These are phyloP conservation scores for Phoenix dactylifera DNA, from an alignment of 176 grass and related monocot species.

Conservation along the genomic window DNA sequence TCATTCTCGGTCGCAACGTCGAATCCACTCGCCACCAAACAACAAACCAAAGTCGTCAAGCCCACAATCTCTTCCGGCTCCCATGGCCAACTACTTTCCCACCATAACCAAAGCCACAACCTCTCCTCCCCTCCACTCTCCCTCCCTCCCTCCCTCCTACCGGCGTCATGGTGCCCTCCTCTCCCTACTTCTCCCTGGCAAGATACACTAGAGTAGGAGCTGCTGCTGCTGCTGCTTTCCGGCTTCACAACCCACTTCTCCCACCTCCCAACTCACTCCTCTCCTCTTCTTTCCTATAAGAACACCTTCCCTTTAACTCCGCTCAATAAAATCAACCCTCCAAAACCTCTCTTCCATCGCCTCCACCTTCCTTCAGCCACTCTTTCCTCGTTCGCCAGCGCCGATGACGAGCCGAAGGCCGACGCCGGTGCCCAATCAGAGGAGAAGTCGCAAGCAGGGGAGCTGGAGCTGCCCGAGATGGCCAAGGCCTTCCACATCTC, in stretches of 20 bases:
- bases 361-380: slow-evolving; percentile 31
- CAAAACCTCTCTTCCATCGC: slow-evolving; percentile 9
- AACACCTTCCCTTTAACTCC: slow-evolving; percentile 15
- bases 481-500: slow-evolving; percentile 83
- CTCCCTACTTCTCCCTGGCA: slow-evolving; percentile 50
- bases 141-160: slow-evolving; percentile 4
- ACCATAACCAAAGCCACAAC: slow-evolving; percentile 24
- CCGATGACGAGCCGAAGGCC: slow-evolving; percentile 22
- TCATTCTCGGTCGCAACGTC: slow-evolving; percentile 25
- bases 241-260: slow-evolving; percentile 27
- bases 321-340: slow-evolving; percentile 4
- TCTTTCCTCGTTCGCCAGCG: slow-evolving; percentile 53
- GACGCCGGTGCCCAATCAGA: slow-evolving; percentile 25
- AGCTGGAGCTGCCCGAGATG: slow-evolving; percentile 45
- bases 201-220: slow-evolving; percentile 37
- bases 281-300: not conserved
- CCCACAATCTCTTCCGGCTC: slow-evolving; percentile 32
- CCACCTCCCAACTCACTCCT: slow-evolving; percentile 25
- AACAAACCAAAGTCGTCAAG: slow-evolving; percentile 27
- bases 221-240: slow-evolving; percentile 32
- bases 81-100: slow-evolving; percentile 30
- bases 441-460: slow-evolving; percentile 3
- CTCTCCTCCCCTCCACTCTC: not conserved
- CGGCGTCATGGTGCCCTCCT: slow-evolving; percentile 57
- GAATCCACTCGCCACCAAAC: slow-evolving; percentile 21